Conservation (phyloP, 2,329 filamentous ascomycete species). For the Paecilomyces variotii region DNA sequence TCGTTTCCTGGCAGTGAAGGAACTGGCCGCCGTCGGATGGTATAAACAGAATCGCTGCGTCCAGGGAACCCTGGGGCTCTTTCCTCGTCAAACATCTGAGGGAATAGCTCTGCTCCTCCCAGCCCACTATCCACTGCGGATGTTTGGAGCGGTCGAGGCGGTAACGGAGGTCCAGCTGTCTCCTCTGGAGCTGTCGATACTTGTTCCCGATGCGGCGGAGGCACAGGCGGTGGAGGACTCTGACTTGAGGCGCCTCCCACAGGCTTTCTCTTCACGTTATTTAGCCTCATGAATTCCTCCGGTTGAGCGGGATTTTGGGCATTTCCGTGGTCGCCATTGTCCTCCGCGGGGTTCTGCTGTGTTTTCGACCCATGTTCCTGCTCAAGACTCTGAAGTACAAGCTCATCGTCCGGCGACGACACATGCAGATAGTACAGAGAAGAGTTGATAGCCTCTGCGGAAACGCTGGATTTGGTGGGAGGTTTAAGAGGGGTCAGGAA, state of each 20-base stretch:
- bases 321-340: background rate
- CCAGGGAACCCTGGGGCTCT: background rate
- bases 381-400: constrained; percentile 25
- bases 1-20: constrained; percentile 18
- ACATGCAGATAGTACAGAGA: constrained; percentile 90
- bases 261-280: constrained; percentile 33
- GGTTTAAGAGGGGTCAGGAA: constrained; percentile 90
- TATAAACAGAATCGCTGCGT: background rate
- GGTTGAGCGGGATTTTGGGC: constrained; percentile 9
- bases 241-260: constrained; percentile 15
- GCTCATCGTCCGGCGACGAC: constrained; percentile 52
- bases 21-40: constrained; percentile 16
- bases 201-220: constrained; percentile 14
- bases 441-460: constrained; percentile 73
- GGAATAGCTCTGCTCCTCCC: background rate
- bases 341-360: background rate
- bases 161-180: background rate
- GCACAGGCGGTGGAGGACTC: constrained; percentile 5
- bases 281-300: constrained; percentile 25
- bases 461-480: constrained; percentile 72
- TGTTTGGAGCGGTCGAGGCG: background rate
- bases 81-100: background rate
- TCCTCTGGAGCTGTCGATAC: background rate
- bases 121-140: background rate
- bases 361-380: constrained; percentile 6